phyloP scores from a whole-genome alignment of 2,329 filamentous ascomycete genomes.

The Fusarium decemcellulare region DNA sequence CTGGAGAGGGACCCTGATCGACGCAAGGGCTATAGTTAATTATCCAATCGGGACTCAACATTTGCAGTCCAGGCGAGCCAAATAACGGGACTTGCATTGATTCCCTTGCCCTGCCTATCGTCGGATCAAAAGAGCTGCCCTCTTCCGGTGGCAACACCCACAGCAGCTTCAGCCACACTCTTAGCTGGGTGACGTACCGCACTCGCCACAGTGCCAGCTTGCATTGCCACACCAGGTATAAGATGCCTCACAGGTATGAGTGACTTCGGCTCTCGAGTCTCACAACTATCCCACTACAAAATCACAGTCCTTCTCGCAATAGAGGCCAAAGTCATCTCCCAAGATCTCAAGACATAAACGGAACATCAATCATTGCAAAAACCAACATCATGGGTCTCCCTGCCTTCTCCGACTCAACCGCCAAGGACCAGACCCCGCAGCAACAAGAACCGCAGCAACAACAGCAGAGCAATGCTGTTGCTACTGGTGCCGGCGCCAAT shows the following conservation, averaged over 20 bases:
- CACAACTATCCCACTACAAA: not conserved
- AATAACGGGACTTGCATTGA: not conserved
- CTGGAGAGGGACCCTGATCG: constrained; percentile 26
- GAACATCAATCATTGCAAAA: not conserved
- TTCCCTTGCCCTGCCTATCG: not conserved
- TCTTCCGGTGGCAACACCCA: not conserved
- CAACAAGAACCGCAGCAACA: constrained; percentile 23
- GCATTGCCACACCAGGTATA: constrained; percentile 42
- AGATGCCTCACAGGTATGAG: constrained; percentile 25
- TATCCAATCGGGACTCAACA: constrained; percentile 26
- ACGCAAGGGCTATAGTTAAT: not conserved
- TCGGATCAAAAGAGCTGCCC: not conserved
- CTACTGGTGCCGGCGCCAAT: constrained; percentile 62
- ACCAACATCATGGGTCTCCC: constrained; percentile 49
- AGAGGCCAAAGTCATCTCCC: too few species aligned
- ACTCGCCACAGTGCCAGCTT: constrained; percentile 41
- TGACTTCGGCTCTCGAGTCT: not conserved
- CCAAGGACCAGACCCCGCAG: constrained; percentile 21
- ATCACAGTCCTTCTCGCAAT: not conserved
- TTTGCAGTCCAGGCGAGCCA: not conserved
- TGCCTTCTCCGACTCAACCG: constrained; percentile 31
- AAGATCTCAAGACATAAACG: not conserved
- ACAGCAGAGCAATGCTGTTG: constrained; percentile 26
- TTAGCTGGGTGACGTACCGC: constrained; percentile 41
- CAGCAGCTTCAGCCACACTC: constrained; percentile 40